phyloP scores from a whole-genome alignment of 139 green algal species.

The Pleodorina starrii region DNA sequence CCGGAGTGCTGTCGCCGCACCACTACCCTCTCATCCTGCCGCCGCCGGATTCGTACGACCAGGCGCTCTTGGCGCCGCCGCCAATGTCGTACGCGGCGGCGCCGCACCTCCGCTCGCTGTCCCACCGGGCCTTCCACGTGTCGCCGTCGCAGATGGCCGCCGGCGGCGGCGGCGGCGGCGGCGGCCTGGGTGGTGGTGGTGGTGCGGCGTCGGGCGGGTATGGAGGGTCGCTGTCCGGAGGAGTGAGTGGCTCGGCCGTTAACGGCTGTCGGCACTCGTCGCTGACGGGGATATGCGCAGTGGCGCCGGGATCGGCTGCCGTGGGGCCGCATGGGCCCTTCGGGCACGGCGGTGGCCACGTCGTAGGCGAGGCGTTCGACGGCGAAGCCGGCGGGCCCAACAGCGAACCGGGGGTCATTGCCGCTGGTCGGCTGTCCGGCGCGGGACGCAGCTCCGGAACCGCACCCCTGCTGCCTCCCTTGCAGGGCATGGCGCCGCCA shows the following conservation, averaged over 20 bases:
- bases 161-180: not conserved
- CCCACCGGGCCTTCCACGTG: not conserved
- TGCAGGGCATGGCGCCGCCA: not conserved
- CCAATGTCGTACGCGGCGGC: not conserved
- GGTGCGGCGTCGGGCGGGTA: not conserved
- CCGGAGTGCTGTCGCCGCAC: not conserved
- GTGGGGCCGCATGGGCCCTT: too few relatives aligned
- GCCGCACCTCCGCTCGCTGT: not conserved
- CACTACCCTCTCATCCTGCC: not conserved
- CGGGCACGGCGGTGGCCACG: not conserved
- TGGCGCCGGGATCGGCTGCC: not conserved
- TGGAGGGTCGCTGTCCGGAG: not conserved
- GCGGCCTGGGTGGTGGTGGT: not conserved
- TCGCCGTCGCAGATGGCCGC: not conserved
- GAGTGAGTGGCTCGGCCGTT: not conserved
- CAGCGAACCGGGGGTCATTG: not conserved
- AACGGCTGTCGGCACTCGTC: not conserved
- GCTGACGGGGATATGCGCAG: not conserved
- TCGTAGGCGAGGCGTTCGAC: not conserved
- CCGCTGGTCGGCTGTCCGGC: not conserved
- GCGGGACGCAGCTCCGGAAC: not conserved
- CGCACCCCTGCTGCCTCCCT: not conserved
- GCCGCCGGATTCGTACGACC: not conserved
- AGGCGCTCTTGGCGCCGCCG: not conserved
- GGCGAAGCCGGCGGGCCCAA: not conserved